These are phyloP conservation scores for Fusarium sublunatum DNA, from an alignment of 2,329 filamentous ascomycete genomes.

Conservation along the genomic window DNA sequence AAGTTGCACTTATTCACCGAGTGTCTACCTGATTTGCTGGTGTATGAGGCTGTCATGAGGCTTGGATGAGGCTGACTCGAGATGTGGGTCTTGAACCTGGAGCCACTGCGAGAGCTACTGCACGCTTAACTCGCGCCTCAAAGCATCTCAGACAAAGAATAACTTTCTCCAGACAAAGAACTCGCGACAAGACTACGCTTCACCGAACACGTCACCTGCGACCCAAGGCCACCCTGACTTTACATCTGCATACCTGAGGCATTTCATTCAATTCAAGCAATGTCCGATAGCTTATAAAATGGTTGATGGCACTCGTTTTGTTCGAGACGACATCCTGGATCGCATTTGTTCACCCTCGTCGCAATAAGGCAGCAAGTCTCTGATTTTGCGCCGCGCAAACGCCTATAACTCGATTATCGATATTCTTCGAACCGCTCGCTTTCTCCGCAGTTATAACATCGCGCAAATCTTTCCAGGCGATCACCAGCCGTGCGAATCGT, in stretches of 20 bases:
- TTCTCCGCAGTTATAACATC: background rate
- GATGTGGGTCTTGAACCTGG: background rate
- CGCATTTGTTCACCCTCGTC: conserved; percentile 9
- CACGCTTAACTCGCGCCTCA: background rate
- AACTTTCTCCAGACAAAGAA: background rate
- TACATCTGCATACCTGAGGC: background rate
- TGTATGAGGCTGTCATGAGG: conserved; percentile 6
- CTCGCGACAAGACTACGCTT: background rate
- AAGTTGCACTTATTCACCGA: background rate
- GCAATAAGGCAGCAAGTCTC: background rate
- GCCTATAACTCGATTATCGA: background rate
- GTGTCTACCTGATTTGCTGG: background rate
- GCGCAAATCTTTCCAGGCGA: conserved; percentile 1
- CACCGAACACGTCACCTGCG: background rate
- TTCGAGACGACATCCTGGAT: conserved; percentile 23
- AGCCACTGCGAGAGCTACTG: conserved; percentile 10
- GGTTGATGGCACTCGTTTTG: conserved; percentile 29
- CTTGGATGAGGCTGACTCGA: background rate
- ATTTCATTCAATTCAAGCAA: conserved; percentile 8
- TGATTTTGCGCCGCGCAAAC: background rate
- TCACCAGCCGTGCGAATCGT: conserved; percentile 2
- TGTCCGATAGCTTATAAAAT: conserved; percentile 31
- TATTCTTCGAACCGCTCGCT: background rate
- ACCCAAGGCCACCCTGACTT: background rate
- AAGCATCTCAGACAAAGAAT: background rate